Conservation (phyloP, 73 alveolate species). For the Paramecium octaurelia region DNA sequence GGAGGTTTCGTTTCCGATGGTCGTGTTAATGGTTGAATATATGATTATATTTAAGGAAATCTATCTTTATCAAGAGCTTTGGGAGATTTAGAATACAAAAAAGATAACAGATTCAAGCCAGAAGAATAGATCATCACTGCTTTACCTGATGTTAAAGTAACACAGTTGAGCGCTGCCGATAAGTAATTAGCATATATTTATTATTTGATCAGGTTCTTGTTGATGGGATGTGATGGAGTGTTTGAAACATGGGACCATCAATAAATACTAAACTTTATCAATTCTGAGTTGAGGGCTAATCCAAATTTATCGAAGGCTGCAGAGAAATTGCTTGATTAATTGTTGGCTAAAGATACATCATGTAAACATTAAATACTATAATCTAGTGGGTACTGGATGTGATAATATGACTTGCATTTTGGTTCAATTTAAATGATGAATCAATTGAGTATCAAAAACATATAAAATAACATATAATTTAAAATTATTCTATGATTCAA, state of each 20-base stretch:
- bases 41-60: constrained; percentile 6
- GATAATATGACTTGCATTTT: constrained; percentile 86
- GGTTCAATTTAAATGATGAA: constrained; percentile 59
- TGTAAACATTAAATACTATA: not conserved
- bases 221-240: constrained; percentile 71
- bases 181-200: constrained; percentile 3
- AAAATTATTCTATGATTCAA: not conserved
- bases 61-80: constrained; percentile 82
- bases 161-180: constrained; percentile 67
- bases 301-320: constrained; percentile 56
- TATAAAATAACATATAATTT: not conserved
- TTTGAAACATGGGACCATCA: constrained; percentile 61
- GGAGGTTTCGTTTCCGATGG: constrained; percentile 85
- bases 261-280: constrained; percentile 36
- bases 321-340: constrained; percentile 77
- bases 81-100: constrained; percentile 91
- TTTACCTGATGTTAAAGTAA: constrained; percentile 79
- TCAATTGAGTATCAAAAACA: not conserved
- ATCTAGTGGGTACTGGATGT: constrained; percentile 79
- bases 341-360: constrained; percentile 71
- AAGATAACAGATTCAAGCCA: constrained; percentile 76
- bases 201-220: not conserved
- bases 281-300: not conserved
- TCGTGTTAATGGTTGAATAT: constrained; percentile 84
- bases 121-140: constrained; percentile 91